Conservation (phyloP, 768 basidiomycete species). For the Exsudoporus frostii region DNA sequence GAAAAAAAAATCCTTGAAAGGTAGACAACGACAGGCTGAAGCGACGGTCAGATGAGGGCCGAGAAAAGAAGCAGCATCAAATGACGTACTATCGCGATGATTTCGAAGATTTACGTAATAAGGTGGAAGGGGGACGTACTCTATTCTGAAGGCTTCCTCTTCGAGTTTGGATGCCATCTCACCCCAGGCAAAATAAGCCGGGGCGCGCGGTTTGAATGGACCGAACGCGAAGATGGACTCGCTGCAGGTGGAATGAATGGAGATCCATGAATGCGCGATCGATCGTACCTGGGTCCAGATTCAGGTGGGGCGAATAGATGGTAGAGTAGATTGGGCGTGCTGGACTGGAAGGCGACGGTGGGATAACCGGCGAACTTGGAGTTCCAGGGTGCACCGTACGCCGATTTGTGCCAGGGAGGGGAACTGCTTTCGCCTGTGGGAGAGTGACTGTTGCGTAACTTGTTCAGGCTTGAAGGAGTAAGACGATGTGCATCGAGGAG, state of each 20-base stretch:
- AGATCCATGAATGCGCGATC: constrained; percentile 14
- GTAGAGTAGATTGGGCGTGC: constrained; percentile 62
- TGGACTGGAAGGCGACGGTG: constrained; percentile 53
- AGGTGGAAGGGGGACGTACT: constrained; percentile 58
- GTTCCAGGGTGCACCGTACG: constrained; percentile 26
- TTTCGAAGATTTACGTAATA: constrained; percentile 30
- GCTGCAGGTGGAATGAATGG: constrained; percentile 29
- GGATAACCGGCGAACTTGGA: constrained; percentile 37
- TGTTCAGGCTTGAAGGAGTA: constrained; percentile 24
- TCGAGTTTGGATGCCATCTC: constrained; percentile 69
- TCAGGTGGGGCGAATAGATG: constrained; percentile 79
- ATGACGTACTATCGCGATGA: constrained; percentile 26
- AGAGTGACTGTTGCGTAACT: constrained; percentile 28
- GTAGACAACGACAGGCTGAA: constrained; percentile 12
- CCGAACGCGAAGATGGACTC: constrained; percentile 35
- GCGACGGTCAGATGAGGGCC: constrained; percentile 22
- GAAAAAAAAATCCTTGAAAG: constrained; percentile 15
- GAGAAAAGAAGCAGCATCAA: constrained; percentile 11
- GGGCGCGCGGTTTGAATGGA: constrained; percentile 35
- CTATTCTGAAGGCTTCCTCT: constrained; percentile 70
- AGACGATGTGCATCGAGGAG: constrained; percentile 33
- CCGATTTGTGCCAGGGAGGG: constrained; percentile 30
- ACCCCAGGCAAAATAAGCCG: constrained; percentile 70
- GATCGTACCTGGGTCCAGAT: constrained; percentile 38
- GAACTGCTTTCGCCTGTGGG: constrained; percentile 25